Conservation (phyloP, 345 rosid genomes). For the Melaleuca alternifolia region DNA sequence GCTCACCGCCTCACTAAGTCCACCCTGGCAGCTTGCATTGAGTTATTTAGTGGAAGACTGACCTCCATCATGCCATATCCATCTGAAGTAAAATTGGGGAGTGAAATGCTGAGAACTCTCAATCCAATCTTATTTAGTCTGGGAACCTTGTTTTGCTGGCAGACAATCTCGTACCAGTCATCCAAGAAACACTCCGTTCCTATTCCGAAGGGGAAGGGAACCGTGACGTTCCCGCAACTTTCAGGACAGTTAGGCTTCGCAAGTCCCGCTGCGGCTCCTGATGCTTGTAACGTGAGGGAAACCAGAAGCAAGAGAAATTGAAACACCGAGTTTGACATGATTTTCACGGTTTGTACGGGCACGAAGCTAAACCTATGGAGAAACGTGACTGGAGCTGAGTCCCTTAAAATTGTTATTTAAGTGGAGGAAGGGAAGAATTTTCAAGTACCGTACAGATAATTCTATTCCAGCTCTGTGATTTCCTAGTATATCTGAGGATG, state of each 20-base stretch:
- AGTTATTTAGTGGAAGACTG: too few species aligned
- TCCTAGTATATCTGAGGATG: background rate
- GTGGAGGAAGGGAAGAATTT: background rate
- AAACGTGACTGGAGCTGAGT: background rate
- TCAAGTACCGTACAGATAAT: background rate
- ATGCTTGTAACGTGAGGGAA: background rate
- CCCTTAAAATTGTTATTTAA: background rate
- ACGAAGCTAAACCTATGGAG: background rate
- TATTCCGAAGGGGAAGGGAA: background rate
- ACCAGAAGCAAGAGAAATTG: background rate
- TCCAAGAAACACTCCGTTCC: background rate
- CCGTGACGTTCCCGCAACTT: background rate
- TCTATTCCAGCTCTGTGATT: background rate
- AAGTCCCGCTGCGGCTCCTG: background rate
- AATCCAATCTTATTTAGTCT: background rate
- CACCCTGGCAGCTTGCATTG: too few species aligned
- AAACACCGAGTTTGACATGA: background rate
- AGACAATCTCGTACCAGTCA: background rate
- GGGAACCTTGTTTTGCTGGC: background rate
- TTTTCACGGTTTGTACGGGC: background rate
- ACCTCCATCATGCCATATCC: too few species aligned
- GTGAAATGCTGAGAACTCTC: background rate
- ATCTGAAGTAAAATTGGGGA: too few species aligned
- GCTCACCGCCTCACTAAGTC: too few species aligned
- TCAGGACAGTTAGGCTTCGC: background rate